Conservation (phyloP, 805 yeast genomes). For the Saturnispora quitensis region DNA sequence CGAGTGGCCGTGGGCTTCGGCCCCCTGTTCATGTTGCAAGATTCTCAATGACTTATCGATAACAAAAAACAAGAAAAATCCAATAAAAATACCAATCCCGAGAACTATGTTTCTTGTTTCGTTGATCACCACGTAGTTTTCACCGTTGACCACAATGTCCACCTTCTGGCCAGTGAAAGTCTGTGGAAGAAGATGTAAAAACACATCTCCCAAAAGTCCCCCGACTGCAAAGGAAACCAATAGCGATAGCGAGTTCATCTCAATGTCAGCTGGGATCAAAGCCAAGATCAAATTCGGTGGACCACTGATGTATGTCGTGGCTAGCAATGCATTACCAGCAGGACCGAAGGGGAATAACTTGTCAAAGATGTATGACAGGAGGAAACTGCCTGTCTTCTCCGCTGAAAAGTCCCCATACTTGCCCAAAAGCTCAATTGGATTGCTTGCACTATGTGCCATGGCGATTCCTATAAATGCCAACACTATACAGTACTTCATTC, state of each 20-base stretch:
- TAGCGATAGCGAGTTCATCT: conserved; percentile 40
- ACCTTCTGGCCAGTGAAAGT: conserved; percentile 46
- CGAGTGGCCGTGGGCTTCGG: conserved; percentile 30
- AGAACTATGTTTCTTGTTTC: conserved; percentile 38
- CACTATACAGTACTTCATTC: background rate
- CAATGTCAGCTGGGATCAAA: conserved; percentile 46
- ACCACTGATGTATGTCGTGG: conserved; percentile 55
- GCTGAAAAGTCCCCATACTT: background rate
- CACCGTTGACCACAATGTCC: conserved; percentile 24
- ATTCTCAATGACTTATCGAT: conserved; percentile 55
- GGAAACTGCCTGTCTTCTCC: background rate
- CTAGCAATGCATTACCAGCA: conserved; percentile 51
- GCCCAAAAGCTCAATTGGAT: background rate
- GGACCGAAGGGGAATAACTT: conserved; percentile 45
- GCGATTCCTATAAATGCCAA: background rate
- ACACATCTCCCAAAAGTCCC: conserved; percentile 66
- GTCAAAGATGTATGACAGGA: conserved; percentile 31
- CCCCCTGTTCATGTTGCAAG: conserved; percentile 30
- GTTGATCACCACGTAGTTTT: conserved; percentile 35
- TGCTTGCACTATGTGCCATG: background rate
- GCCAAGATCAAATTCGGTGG: conserved; percentile 53
- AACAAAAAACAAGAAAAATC: conserved; percentile 51
- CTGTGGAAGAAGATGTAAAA: conserved; percentile 64
- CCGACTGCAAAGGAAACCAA: conserved; percentile 70
- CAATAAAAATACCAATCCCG: conserved; percentile 50